Evolutionary conservation across 371 early-diverging fungal species (phyloP).

Genomic region (Mucor irregularis): DNA sequence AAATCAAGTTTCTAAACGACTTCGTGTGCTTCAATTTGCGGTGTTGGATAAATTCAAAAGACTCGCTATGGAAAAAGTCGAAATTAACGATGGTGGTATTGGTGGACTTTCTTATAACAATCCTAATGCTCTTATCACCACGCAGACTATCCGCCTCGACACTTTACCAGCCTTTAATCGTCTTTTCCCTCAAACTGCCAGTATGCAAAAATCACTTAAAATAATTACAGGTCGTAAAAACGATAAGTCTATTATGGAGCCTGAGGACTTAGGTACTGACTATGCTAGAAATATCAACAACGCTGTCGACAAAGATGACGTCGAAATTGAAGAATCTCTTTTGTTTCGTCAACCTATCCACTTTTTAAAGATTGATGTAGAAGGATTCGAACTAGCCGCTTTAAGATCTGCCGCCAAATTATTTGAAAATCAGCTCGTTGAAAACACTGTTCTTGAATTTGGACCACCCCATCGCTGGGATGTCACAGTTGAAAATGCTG

Average conservation of each 20-base stretch:
- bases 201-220: background rate
- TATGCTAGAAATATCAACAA: constrained; percentile 26
- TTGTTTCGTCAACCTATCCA: constrained; percentile 44
- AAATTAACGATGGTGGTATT: constrained; percentile 45
- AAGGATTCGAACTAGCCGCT: constrained; percentile 49
- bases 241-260: constrained; percentile 21
- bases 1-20: constrained; percentile 35
- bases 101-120: constrained; percentile 37
- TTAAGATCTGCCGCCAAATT: constrained; percentile 37
- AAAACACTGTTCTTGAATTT: constrained; percentile 46
- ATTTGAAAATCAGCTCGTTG: constrained; percentile 38
- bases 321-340: constrained; percentile 17
- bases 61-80: constrained; percentile 42
- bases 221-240: constrained; percentile 1
- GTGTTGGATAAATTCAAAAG: constrained; percentile 41
- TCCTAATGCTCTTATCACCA: constrained; percentile 27
- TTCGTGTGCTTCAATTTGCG: constrained; percentile 50
- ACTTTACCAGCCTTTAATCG: constrained; percentile 33
- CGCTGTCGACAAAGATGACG: background rate
- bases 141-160: constrained; percentile 49
- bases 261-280: constrained; percentile 28
- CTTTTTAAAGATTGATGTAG: constrained; percentile 52
- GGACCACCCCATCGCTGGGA: constrained; percentile 51
- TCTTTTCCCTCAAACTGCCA: constrained; percentile 24
- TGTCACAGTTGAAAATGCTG: constrained; percentile 27